Evolutionary conservation across 805 yeast genomes (phyloP).

Genomic region (Ogataea thermomethanolica): DNA sequence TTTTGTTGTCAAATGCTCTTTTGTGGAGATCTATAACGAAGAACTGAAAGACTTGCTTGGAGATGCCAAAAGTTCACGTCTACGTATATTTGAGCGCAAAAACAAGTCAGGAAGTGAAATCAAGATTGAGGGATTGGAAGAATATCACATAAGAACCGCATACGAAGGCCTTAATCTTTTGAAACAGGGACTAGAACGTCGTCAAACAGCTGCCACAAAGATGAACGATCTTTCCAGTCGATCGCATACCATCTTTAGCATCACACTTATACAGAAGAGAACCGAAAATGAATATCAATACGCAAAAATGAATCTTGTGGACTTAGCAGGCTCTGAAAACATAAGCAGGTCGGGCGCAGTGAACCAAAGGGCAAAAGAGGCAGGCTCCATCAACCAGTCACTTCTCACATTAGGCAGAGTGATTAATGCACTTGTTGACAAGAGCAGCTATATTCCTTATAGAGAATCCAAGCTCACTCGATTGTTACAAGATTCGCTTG

Average conservation of each 20-base stretch:
- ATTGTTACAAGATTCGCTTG: slow-evolving; percentile 70
- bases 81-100: slow-evolving; percentile 39
- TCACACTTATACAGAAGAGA: slow-evolving; percentile 49
- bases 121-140: slow-evolving; percentile 62
- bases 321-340: slow-evolving; percentile 94
- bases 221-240: slow-evolving; percentile 72
- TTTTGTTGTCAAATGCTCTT: slow-evolving; percentile 46
- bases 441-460: slow-evolving; percentile 66
- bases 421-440: slow-evolving; percentile 67
- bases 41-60: slow-evolving; percentile 42
- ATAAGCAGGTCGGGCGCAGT: slow-evolving; percentile 83
- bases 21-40: slow-evolving; percentile 50
- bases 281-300: slow-evolving; percentile 27
- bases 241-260: slow-evolving; percentile 74
- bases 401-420: slow-evolving; percentile 85
- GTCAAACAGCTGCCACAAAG: slow-evolving; percentile 70
- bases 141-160: slow-evolving; percentile 51
- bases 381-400: slow-evolving; percentile 89
- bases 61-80: slow-evolving; percentile 30
- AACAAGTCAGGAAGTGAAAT: slow-evolving; percentile 31
- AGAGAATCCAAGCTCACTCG: slow-evolving; percentile 77
- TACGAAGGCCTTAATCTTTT: slow-evolving; percentile 54
- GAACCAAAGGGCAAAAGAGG: slow-evolving; percentile 84
- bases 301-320: slow-evolving; percentile 64
- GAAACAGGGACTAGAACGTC: slow-evolving; percentile 51